Evolutionary conservation across 441 rosid species (phyloP).

Genomic region (Populus trichocarpa): DNA sequence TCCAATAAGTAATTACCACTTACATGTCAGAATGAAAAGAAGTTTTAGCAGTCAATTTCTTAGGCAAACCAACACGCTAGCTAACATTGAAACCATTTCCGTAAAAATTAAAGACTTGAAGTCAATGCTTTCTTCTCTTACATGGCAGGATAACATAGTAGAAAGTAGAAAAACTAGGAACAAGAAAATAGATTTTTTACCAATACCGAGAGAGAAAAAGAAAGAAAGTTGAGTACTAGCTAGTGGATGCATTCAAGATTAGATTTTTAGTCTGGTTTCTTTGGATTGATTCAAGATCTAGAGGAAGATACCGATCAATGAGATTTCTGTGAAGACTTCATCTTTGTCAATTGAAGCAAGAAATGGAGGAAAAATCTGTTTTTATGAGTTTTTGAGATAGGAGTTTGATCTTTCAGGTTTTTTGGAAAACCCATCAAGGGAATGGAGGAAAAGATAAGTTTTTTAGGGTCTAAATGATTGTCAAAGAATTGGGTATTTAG

Average conservation of each 20-base stretch:
- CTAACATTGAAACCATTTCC: not conserved
- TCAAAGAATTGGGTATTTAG: not conserved
- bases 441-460: not conserved
- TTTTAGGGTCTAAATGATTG: not conserved
- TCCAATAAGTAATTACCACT: not conserved
- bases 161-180: not conserved
- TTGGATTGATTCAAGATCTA: conserved; percentile 12
- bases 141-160: not conserved
- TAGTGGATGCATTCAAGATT: not conserved
- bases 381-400: conserved; percentile 3
- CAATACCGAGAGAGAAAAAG: not conserved
- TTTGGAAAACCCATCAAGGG: not conserved
- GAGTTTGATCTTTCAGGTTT: not conserved
- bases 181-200: not conserved
- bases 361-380: not conserved
- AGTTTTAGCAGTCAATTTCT: conserved; percentile 1
- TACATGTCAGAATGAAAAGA: not conserved
- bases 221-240: not conserved
- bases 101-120: not conserved
- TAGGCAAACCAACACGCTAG: conserved; percentile 16
- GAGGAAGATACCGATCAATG: not conserved
- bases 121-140: conserved; percentile 4
- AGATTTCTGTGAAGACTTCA: conserved; percentile 6
- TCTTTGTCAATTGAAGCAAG: not conserved
- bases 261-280: not conserved